Conservation (phyloP, 2,329 filamentous ascomycete species). For the Microdochium paspali region DNA sequence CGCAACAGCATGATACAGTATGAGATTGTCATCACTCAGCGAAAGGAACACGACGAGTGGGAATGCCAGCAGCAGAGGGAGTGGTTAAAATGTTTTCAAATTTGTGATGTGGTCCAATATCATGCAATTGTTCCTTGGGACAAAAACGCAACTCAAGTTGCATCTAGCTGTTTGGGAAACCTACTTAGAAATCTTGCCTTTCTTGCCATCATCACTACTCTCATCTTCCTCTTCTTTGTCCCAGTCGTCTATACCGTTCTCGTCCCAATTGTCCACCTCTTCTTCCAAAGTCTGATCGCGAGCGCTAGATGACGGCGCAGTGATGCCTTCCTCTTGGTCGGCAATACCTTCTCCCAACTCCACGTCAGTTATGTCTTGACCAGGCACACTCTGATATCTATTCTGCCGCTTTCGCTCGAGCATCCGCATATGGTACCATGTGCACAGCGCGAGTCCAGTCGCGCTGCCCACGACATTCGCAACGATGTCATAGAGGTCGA, state of each 20-base stretch:
- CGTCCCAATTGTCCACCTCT: slow-evolving; percentile 90
- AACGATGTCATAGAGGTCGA: slow-evolving; percentile 76
- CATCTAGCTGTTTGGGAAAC: not conserved
- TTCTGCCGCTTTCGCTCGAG: slow-evolving; percentile 73
- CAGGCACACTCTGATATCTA: slow-evolving; percentile 61
- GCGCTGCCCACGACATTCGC: slow-evolving; percentile 79
- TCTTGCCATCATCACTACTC: slow-evolving; percentile 16
- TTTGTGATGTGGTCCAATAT: no score
- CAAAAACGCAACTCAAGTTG: no score
- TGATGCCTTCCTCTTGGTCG: slow-evolving; percentile 57
- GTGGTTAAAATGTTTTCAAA: no score
- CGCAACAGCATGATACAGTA: no score
- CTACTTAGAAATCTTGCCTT: not conserved
- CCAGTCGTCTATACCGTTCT: slow-evolving; percentile 59
- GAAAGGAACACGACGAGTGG: no score
- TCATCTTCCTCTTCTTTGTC: slow-evolving; percentile 40
- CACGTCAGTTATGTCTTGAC: slow-evolving; percentile 55
- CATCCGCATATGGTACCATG: slow-evolving; percentile 94
- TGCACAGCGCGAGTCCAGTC: slow-evolving; percentile 62
- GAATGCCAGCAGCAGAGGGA: no score
- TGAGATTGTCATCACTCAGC: no score
- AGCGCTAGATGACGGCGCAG: slow-evolving; percentile 18
- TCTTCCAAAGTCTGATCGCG: slow-evolving; percentile 52
- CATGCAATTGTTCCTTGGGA: no score
- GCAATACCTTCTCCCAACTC: slow-evolving; percentile 60